phyloP scores from a whole-genome alignment of 805 yeast genomes.

The Hanseniaspora nectarophila region DNA sequence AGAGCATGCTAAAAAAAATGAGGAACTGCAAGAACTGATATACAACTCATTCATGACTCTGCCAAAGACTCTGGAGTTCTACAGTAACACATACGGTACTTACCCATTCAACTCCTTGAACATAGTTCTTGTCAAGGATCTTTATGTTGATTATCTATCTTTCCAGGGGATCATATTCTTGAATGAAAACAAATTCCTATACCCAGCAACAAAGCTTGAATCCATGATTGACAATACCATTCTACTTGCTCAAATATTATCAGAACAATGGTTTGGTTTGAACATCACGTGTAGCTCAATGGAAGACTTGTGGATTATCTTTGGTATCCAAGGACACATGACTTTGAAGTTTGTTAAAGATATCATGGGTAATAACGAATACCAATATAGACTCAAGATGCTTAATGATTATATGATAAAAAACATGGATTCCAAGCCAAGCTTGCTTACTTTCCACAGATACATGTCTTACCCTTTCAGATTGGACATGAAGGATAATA shows the following conservation, averaged over 20 bases:
- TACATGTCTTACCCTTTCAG: constrained; percentile 48
- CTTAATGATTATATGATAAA: constrained; percentile 56
- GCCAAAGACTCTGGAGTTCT: constrained; percentile 68
- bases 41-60: constrained; percentile 67
- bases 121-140: constrained; percentile 56
- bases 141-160: constrained; percentile 39
- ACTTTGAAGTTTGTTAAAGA: constrained; percentile 53
- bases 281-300: constrained; percentile 70
- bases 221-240: constrained; percentile 65
- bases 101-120: constrained; percentile 81
- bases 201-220: constrained; percentile 64
- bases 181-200: constrained; percentile 45
- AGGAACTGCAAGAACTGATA: constrained; percentile 30
- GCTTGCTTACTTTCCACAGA: constrained; percentile 33
- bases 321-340: constrained; percentile 80
- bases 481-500: constrained; percentile 22
- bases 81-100: constrained; percentile 79
- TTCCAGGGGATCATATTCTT: constrained; percentile 66
- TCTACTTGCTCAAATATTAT: constrained; percentile 51
- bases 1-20: neutral
- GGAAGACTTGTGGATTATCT: constrained; percentile 78
- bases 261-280: constrained; percentile 89
- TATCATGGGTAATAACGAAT: constrained; percentile 76
- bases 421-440: constrained; percentile 66
- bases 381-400: constrained; percentile 54